phyloP scores from a whole-genome alignment of 148 eudicot genomes.

The Oxyria digyna region DNA sequence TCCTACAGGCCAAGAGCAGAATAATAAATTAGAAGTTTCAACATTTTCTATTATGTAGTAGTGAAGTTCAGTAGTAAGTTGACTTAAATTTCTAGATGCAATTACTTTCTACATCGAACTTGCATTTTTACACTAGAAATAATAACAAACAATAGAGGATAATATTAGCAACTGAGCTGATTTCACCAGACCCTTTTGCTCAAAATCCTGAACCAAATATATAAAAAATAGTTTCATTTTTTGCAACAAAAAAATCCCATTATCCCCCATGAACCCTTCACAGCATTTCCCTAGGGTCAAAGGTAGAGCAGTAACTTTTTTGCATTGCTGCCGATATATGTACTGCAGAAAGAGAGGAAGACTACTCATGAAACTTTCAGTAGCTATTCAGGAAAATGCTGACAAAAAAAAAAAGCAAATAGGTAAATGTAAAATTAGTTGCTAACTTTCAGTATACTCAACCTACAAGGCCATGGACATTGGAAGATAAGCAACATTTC shows the following conservation, averaged over 20 bases:
- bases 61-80: background rate
- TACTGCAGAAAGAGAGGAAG: background rate
- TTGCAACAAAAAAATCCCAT: background rate
- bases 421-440: background rate
- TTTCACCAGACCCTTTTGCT: background rate
- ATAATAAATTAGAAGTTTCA: background rate
- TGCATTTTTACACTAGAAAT: background rate
- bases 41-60: background rate
- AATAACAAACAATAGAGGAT: background rate
- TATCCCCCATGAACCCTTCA: background rate
- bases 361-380: background rate
- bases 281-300: background rate
- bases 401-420: background rate
- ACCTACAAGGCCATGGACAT: background rate
- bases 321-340: background rate
- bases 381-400: background rate
- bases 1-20: background rate
- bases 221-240: background rate
- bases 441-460: background rate
- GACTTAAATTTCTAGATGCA: background rate
- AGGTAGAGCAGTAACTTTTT: background rate
- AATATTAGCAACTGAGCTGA: background rate
- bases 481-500: background rate
- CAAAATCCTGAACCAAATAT: background rate
- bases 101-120: background rate